Conservation (phyloP, 1,284 basidiomycete genomes). For the Irpex sp. region DNA sequence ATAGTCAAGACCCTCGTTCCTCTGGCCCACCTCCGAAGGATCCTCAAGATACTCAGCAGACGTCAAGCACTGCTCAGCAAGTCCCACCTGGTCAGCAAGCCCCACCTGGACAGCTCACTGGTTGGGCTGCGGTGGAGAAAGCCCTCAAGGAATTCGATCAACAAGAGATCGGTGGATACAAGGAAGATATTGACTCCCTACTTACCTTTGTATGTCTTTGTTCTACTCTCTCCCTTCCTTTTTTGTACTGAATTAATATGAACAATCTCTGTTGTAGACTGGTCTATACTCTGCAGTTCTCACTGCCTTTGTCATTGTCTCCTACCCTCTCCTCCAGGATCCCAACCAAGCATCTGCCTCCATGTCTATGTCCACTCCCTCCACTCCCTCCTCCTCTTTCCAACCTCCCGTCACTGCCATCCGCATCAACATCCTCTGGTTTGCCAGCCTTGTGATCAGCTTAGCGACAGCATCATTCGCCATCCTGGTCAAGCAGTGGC, state of each 20-base stretch:
- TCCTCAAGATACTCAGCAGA: background rate
- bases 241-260: background rate
- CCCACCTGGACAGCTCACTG: background rate
- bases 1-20: too few species aligned
- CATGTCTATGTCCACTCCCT: background rate
- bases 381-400: background rate
- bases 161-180: background rate
- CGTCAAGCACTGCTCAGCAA: background rate
- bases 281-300: slow-evolving; percentile 14
- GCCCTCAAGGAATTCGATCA: background rate
- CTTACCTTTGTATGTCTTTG: background rate
- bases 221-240: background rate
- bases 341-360: background rate
- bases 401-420: background rate
- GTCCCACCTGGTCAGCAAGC: too few species aligned
- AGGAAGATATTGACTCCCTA: background rate
- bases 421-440: slow-evolving; percentile 11
- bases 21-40: too few species aligned
- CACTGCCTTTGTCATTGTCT: slow-evolving; percentile 12
- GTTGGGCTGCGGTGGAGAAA: background rate
- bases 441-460: slow-evolving; percentile 12
- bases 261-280: slow-evolving; percentile 2
- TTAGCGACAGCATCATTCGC: slow-evolving; percentile 11
- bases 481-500: slow-evolving; percentile 15
- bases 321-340: too few species aligned